A percentile compares a stretch with the other conserved stretches of the same genome.
Evolutionary conservation across 768 basidiomycete genomes (phyloP).

Genomic region (Leccinum subgranulosum): DNA sequence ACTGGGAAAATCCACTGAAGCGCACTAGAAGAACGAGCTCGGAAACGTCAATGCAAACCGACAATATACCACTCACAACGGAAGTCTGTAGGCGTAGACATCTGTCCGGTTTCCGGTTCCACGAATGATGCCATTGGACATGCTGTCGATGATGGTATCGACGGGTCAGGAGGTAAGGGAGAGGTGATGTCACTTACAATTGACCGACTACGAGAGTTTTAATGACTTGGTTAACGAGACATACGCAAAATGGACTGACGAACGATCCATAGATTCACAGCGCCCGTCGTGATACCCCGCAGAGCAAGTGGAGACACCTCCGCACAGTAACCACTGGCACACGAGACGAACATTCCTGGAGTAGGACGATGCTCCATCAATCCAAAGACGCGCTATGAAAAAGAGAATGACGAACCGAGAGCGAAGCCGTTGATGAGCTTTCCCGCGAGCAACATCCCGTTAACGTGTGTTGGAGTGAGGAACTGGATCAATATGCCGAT

Average conservation of each 20-base stretch:
- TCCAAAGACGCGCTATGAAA: no score
- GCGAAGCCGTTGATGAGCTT: no score
- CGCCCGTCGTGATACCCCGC: no score
- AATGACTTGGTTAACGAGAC: no score
- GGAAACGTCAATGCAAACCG: neutral
- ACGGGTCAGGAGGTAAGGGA: no score
- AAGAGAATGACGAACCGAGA: no score
- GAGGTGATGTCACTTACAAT: no score
- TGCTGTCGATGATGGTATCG: constrained; percentile 1
- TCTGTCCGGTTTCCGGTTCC: constrained; percentile 21
- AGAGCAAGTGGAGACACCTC: no score
- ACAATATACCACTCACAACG: constrained; percentile 18
- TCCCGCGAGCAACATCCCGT: constrained; percentile 22
- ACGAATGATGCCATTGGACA: constrained; percentile 24
- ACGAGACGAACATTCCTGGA: neutral
- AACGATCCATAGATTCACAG: no score
- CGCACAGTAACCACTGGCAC: no score
- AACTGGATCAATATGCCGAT: constrained; percentile 25
- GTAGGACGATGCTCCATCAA: neutral
- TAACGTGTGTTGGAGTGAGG: constrained; percentile 18
- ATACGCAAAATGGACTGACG: no score
- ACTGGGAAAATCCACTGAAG: constrained; percentile 34
- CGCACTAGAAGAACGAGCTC: constrained; percentile 11
- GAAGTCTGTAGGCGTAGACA: constrained; percentile 24
- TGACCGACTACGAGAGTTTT: no score